These are phyloP conservation scores for Saccharomyces hybrid DNA, from an alignment of 1,139 yeast genomes.

Conservation along the genomic window DNA sequence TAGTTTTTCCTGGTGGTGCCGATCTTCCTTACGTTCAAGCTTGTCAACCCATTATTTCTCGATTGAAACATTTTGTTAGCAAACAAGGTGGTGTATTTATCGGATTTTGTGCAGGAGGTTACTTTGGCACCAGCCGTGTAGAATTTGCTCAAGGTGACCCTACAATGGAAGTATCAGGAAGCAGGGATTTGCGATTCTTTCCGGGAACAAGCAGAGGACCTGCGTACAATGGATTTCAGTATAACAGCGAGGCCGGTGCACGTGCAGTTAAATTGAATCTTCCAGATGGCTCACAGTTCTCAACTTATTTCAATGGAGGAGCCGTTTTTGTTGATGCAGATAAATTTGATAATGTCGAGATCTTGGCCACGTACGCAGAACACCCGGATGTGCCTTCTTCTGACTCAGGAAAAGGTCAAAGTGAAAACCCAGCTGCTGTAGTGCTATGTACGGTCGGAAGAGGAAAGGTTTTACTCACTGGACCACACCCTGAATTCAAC, in stretches of 20 bases:
- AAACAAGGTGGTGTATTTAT: slow-evolving; percentile 70
- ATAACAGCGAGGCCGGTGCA: slow-evolving; percentile 71
- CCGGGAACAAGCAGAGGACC: slow-evolving; percentile 82
- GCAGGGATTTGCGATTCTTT: slow-evolving; percentile 70
- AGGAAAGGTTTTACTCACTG: slow-evolving; percentile 73
- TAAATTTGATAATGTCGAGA: slow-evolving; percentile 48
- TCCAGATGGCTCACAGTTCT: slow-evolving; percentile 29
- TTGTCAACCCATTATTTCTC: slow-evolving; percentile 62
- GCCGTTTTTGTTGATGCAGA: slow-evolving; percentile 74
- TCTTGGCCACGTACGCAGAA: slow-evolving; percentile 59
- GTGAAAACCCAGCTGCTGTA: slow-evolving; percentile 53
- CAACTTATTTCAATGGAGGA: slow-evolving; percentile 69
- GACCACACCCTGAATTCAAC: slow-evolving; percentile 85
- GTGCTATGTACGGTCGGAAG: slow-evolving; percentile 60
- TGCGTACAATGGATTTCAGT: slow-evolving; percentile 71
- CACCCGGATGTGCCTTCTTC: slow-evolving; percentile 39
- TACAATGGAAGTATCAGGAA: slow-evolving; percentile 70
- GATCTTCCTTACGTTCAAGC: slow-evolving; percentile 61
- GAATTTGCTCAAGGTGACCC: slow-evolving; percentile 78
- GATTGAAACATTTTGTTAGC: slow-evolving; percentile 53
- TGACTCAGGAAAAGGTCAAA: slow-evolving; percentile 20
- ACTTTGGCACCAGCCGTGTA: slow-evolving; percentile 64
- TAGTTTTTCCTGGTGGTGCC: slow-evolving; percentile 95
- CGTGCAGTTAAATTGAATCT: slow-evolving; percentile 46
- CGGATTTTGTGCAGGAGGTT: slow-evolving; percentile 97